Evolutionary conservation across 176 grass and related monocot genomes (phyloP).

Genomic region (Aegilops longissima): DNA sequence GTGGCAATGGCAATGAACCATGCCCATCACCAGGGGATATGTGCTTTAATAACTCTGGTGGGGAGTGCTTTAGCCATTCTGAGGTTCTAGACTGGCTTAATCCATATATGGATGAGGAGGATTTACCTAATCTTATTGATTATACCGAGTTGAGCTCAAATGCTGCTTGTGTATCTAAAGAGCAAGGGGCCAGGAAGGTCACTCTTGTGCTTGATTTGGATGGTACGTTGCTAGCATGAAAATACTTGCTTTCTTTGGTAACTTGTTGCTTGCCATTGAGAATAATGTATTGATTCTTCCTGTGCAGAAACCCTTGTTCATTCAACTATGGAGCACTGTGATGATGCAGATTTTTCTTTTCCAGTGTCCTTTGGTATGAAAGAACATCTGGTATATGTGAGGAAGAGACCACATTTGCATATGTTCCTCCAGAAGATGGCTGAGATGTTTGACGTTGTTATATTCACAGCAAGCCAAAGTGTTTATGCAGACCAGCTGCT

Average conservation of each 20-base stretch:
- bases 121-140: slow-evolving; percentile 55
- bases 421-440: slow-evolving; percentile 81
- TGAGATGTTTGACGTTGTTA: slow-evolving; percentile 83
- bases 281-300: slow-evolving; percentile 25
- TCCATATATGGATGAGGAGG: slow-evolving; percentile 49
- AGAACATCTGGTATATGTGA: slow-evolving; percentile 84
- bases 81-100: slow-evolving; percentile 64
- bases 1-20: slow-evolving; percentile 20
- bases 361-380: slow-evolving; percentile 68
- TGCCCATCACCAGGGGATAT: slow-evolving; percentile 41
- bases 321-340: slow-evolving; percentile 68
- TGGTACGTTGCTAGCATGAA: slow-evolving; percentile 51
- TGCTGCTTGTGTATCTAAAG: slow-evolving; percentile 28
- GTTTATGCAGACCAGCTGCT: slow-evolving; percentile 86
- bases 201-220: slow-evolving; percentile 99
- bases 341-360: slow-evolving; percentile 82
- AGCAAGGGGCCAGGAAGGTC: slow-evolving; percentile 46
- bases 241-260: background rate
- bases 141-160: slow-evolving; percentile 55
- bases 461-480: slow-evolving; percentile 96
- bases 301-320: slow-evolving; percentile 98
- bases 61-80: slow-evolving; percentile 42
- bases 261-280: background rate
- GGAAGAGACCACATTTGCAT: slow-evolving; percentile 75
- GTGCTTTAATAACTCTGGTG: slow-evolving; percentile 40